phyloP scores from a whole-genome alignment of 2,329 filamentous ascomycete species.

The Hymenoscyphus infarciens region DNA sequence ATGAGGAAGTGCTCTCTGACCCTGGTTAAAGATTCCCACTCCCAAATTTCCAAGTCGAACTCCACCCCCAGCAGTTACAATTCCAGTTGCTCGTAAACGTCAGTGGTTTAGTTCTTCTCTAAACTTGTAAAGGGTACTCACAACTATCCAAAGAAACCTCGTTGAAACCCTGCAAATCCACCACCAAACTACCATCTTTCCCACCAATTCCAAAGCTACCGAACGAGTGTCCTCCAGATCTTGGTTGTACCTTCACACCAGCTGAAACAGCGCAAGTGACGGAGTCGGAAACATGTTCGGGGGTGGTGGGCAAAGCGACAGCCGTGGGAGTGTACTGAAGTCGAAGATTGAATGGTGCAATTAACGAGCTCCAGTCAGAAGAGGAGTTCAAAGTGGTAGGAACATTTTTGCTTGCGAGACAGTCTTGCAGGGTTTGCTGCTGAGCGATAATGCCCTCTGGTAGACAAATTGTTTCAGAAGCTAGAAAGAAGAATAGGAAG shows the following conservation, averaged over 20 bases:
- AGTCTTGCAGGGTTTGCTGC: too few relatives aligned
- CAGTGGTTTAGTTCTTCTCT: not conserved
- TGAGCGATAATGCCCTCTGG: too few relatives aligned
- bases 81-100: conserved; percentile 12
- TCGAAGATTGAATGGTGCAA: conserved; percentile 17
- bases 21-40: conserved; percentile 35
- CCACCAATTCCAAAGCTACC: conserved; percentile 44
- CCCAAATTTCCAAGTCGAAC: conserved; percentile 45
- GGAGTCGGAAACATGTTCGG: conserved; percentile 39
- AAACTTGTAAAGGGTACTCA: not conserved
- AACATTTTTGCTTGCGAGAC: too few relatives aligned
- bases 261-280: conserved; percentile 43
- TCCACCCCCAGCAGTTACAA: conserved; percentile 39
- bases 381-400: not conserved
- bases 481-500: too few relatives aligned
- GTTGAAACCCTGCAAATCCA: conserved; percentile 52
- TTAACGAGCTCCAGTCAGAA: conserved; percentile 1
- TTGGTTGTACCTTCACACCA: conserved; percentile 45
- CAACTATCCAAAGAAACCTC: conserved; percentile 46
- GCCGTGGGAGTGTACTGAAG: conserved; percentile 14
- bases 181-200: conserved; percentile 46
- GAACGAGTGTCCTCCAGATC: conserved; percentile 51
- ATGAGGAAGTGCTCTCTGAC: conserved; percentile 39
- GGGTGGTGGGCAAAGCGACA: conserved; percentile 23
- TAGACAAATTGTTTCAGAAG: too few relatives aligned